These are phyloP conservation scores for Xerocomus alliaceus DNA, from an alignment of 1,284 basidiomycete species.

Conservation along the genomic window DNA sequence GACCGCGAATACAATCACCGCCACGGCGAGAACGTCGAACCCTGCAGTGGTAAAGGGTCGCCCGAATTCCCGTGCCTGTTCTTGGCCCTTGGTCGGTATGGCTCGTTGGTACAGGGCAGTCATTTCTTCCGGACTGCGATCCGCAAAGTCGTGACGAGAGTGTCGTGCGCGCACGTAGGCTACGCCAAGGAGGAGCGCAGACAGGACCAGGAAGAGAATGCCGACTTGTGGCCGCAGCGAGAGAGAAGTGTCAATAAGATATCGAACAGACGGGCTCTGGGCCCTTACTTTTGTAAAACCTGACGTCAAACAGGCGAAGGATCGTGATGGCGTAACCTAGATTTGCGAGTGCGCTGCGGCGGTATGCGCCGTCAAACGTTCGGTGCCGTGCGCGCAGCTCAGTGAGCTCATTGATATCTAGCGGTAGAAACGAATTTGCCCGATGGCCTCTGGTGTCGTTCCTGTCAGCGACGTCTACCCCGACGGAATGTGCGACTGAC, in stretches of 20 bases:
- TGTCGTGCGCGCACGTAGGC: slow-evolving; percentile 68
- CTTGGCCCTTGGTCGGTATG: slow-evolving; percentile 61
- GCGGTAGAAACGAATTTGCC: slow-evolving; percentile 59
- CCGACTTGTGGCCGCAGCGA: slow-evolving; percentile 59
- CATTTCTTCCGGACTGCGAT: slow-evolving; percentile 47
- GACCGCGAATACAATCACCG: slow-evolving; percentile 64
- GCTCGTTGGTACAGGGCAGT: slow-evolving; percentile 27
- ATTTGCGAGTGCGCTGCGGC: slow-evolving; percentile 74
- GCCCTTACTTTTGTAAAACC: slow-evolving; percentile 71
- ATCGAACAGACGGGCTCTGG: slow-evolving; percentile 8
- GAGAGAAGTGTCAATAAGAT: not conserved
- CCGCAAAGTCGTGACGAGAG: slow-evolving; percentile 77
- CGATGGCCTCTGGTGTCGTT: slow-evolving; percentile 59
- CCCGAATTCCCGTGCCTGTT: slow-evolving; percentile 67
- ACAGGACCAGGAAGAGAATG: slow-evolving; percentile 71
- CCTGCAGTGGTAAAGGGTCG: slow-evolving; percentile 84
- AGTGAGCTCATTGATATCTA: slow-evolving; percentile 69
- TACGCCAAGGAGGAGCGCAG: slow-evolving; percentile 63
- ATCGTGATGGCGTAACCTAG: slow-evolving; percentile 79
- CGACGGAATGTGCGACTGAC: slow-evolving; percentile 19
- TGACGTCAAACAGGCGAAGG: slow-evolving; percentile 74
- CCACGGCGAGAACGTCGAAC: slow-evolving; percentile 69
- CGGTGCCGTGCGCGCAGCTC: slow-evolving; percentile 80
- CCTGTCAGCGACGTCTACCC: not conserved
- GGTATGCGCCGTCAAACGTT: slow-evolving; percentile 84